Evolutionary conservation across 2,329 filamentous ascomycete genomes (phyloP), one percentile per base, ranked within the genome.

Genomic region (Phyllosticta citriasiana): DNA sequence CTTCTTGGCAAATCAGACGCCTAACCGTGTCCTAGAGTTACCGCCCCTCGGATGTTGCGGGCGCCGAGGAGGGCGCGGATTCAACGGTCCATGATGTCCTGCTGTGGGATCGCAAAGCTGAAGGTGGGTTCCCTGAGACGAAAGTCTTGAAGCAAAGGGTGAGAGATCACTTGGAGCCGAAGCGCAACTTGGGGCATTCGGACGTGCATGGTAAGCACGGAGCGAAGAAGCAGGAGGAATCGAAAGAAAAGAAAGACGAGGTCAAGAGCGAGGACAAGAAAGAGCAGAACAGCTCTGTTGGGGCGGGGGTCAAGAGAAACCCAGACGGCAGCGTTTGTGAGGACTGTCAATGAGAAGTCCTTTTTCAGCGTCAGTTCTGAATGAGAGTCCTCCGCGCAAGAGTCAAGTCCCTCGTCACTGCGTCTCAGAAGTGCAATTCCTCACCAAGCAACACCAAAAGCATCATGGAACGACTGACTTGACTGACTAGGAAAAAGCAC

Each of bases 51-150:
- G 52, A 62, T 4, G 30, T 62, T 26, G 52, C 35, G 4, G 53
- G 52, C 8, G 60, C 60, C 30, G 30, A 30, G n/a, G 55, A 57
- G 9, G 60, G 55, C 8, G 60, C 60, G n/a, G 54, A 55, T 16
- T 64, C 66, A 5, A 65, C 72, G 14, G 71, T 75, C 2, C 68
- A 78, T 64, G 78, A 82, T 61, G 82, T 80, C 30, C 70, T 88
- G 2, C 78, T 97, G 33, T 99, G 94, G 94, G 91, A 97, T 78
- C 83, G 94, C 64, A 95, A 91, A 72, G 71, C 76, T 3, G 87
- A 97, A 70, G 89, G 89, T 30, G 92, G 94, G 0, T 99, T 99
- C 74, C 94, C 93, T 63, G 91, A 97, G 77, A 91, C 89, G 2
- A 96, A 97, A 75, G 87, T 93, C 66, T 81, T 97, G 53, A 97